Evolutionary conservation across 2,329 filamentous ascomycete genomes (phyloP).

Genomic region (Aspergillus viridinutans): DNA sequence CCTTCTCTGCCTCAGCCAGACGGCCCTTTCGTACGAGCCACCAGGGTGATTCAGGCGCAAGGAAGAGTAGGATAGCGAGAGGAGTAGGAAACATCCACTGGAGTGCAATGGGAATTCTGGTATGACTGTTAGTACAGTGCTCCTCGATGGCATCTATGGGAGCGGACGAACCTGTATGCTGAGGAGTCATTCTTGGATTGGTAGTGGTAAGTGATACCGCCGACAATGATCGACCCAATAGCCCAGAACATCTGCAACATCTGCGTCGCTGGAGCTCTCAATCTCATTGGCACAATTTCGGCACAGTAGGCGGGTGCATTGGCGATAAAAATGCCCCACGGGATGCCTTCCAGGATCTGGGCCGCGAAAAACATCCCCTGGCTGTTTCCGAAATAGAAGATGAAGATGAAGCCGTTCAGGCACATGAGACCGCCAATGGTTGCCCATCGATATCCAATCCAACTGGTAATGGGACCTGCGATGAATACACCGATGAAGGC

Average conservation of each 20-base stretch:
- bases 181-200: slow-evolving; percentile 29
- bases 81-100: slow-evolving; percentile 59
- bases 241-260: slow-evolving; percentile 66
- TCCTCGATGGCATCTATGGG: slow-evolving; percentile 16
- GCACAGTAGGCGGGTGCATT: slow-evolving; percentile 60
- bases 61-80: slow-evolving; percentile 49
- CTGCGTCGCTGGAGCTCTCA: slow-evolving; percentile 56
- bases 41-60: slow-evolving; percentile 50
- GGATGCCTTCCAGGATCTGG: slow-evolving; percentile 59
- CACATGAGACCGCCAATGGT: slow-evolving; percentile 52
- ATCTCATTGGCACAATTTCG: slow-evolving; percentile 57
- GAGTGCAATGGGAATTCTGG: slow-evolving; percentile 51
- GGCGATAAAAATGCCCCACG: slow-evolving; percentile 64
- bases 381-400: slow-evolving; percentile 47
- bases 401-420: slow-evolving; percentile 50
- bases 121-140: slow-evolving; percentile 30
- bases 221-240: slow-evolving; percentile 59
- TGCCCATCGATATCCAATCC: slow-evolving; percentile 60
- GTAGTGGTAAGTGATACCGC: slow-evolving; percentile 54
- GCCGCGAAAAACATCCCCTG: slow-evolving; percentile 47
- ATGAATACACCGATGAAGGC: slow-evolving; percentile 48
- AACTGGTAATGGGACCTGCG: slow-evolving; percentile 51
- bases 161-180: slow-evolving; percentile 16
- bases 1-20: slow-evolving; percentile 42
- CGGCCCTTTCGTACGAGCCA: slow-evolving; percentile 51